Conservation (phyloP, 2,329 filamentous ascomycete species). For the Cladosporium cucumerinum region DNA sequence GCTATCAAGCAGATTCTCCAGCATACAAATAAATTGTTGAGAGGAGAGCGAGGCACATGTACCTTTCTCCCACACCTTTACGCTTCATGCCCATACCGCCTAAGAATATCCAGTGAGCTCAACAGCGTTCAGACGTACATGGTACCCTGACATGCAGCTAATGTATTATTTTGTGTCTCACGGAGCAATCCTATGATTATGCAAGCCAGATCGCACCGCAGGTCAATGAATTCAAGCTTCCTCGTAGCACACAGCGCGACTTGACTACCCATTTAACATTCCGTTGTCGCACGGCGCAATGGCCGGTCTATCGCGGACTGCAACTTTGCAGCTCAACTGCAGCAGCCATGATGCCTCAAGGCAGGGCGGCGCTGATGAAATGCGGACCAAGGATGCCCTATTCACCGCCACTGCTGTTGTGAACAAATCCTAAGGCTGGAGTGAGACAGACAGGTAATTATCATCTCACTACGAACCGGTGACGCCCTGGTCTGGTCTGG, state of each 20-base stretch:
- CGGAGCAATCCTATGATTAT: not conserved
- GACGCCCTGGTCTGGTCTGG: not conserved
- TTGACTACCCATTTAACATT: not conserved
- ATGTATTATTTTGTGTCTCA: not conserved
- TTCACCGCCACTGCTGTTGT: conserved; percentile 16
- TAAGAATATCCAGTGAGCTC: not conserved
- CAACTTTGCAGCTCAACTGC: conserved; percentile 15
- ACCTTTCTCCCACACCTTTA: not conserved
- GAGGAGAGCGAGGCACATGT: not conserved
- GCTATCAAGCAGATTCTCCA: not conserved
- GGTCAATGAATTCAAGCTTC: not conserved
- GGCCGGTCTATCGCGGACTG: not conserved
- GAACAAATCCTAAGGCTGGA: conserved; percentile 1
- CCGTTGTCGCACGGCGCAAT: not conserved
- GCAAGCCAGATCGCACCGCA: not conserved
- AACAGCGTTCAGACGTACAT: not conserved
- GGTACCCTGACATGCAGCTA: not conserved
- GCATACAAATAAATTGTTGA: not conserved
- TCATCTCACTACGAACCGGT: not conserved
- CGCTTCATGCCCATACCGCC: not conserved
- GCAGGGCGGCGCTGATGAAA: not conserved
- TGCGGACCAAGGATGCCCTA: not conserved
- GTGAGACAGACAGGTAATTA: conserved; percentile 1
- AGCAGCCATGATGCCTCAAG: conserved; percentile 8
- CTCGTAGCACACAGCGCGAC: not conserved